Percentiles rank a stretch among this genome's conserved stretches.
phyloP scores from a whole-genome alignment of 495 filamentous ascomycete species.

The Schizothecium vesticola region DNA sequence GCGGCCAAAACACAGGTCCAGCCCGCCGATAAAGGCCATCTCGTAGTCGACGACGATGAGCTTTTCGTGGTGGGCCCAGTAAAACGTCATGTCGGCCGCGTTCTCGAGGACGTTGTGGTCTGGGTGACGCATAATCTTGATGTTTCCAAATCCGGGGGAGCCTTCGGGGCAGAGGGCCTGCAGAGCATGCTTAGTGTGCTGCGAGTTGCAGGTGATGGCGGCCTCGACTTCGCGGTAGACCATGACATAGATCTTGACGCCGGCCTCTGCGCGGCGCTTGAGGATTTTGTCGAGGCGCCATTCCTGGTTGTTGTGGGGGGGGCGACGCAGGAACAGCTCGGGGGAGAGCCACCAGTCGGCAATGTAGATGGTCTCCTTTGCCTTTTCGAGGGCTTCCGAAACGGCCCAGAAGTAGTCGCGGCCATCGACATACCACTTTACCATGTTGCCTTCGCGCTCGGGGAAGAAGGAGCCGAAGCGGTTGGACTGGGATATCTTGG shows the following conservation, averaged over 20 bases:
- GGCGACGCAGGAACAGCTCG: conserved; percentile 83
- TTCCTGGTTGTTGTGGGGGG: conserved; percentile 73
- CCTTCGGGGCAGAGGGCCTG: conserved; percentile 76
- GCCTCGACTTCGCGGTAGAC: conserved; percentile 88
- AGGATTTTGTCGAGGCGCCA: conserved; percentile 83
- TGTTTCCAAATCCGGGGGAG: conserved; percentile 75
- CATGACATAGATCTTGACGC: conserved; percentile 90
- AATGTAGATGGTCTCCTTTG: conserved; percentile 91
- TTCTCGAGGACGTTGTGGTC: conserved; percentile 96
- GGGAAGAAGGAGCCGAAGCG: conserved; percentile 87
- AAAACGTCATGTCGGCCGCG: conserved; percentile 92
- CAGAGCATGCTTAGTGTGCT: conserved; percentile 86
- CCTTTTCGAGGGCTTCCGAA: conserved; percentile 75
- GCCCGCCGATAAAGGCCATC: conserved; percentile 83
- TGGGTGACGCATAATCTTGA: conserved; percentile 83
- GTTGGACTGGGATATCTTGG: conserved; percentile 63
- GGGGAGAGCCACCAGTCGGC: conserved; percentile 96
- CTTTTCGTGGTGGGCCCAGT: conserved; percentile 98
- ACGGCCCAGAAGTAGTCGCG: conserved; percentile 93
- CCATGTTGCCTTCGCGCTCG: conserved; percentile 71
- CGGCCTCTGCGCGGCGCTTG: conserved; percentile 82
- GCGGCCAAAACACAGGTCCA: conserved; percentile 94
- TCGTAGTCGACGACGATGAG: conserved; percentile 91
- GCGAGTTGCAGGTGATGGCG: conserved; percentile 86
- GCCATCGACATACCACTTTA: conserved; percentile 97